Evolutionary conservation across 129 eudicot species (phyloP), one percentile per base, ranked within the genome.

Genomic region (Tagetes patula): DNA sequence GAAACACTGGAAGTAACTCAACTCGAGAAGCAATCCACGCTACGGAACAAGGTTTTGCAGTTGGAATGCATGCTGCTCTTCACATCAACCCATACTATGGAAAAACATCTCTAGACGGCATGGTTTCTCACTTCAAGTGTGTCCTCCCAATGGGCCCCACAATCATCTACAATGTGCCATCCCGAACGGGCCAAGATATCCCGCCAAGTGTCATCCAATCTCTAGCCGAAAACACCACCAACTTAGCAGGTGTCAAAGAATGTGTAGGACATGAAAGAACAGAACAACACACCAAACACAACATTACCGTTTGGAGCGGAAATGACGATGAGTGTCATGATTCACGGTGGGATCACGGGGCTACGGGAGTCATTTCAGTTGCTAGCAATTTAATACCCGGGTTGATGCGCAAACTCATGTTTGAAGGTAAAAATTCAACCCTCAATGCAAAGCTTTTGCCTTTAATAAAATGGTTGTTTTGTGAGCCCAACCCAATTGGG

Each of bases 51-150:
- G 94, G 94, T n/a, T 88, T 88, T 78, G 90, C 87, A 5, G 94
- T 88, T 8, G 94, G 90, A 56, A 88, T 88, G 94, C 94, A 90
- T 71, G 94, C 91, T 1, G 95, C 96, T 30, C 88, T 90, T 74
- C 96, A 90, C 77, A 90, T 90, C 72, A 90, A 90, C 58, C 96
- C 96, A 1, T 90, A 90, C 80, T 90, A 90, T 61, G 96, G 96
- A 9, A 90, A 90, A 76, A 90, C 96, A 20, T 88, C 97, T 7
- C 55, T 74, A 0, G 85, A 91, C 43, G 97, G 97, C 36, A 76
- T 91, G 69, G 80, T 86, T 53, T 83, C 88, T 49, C 97, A 91
- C 65, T 91, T 91, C 63, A 76, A 88, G 3, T 84, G 85, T 30
- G 87, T 91, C 12, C 92, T 91, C 59, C 84, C 88, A 49, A 85